Evolutionary conservation across 345 rosid species (phyloP), one percentile per base, ranked within the genome.

Genomic region (Theobroma cacao): DNA sequence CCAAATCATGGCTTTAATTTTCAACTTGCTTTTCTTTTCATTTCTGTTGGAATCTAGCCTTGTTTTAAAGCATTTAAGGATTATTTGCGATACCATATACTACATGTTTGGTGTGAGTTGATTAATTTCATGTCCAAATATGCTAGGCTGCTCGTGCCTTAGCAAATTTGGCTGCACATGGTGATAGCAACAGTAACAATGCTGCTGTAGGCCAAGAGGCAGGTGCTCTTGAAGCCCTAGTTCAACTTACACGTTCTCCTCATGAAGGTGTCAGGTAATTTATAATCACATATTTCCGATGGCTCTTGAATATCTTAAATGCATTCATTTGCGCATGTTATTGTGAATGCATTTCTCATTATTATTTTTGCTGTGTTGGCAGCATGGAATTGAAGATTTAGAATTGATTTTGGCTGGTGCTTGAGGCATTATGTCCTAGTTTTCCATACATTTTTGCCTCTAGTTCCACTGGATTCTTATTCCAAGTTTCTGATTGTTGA

Each of bases 151-250:
- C 98, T 81, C 97, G 97, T 30, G 97, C 97, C 48, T 85, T 94
- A 84, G 97, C 97, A 78, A 94, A 94, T 80, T 85, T 94, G 85
- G 98, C 98, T 85, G 96, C 98, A 87, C 98, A 94, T 86, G 95
- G 97, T 82, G 98, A 90, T 81, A 94, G 96, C 86, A 94, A 94
- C 75, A 89, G 86, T 43, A 93, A 93, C 63, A 93, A 94, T 86
- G 90, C 98, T 81, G 93, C 97, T n/a, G 97, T 94, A 77, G 98
- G 98, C 76, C 92, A 89, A 87, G 98, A 94, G 83, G 87, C 86
- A 77, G 98, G 97, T 80, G 98, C 97, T 75, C 90, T 94, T 45
- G 97, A 94, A 86, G 97, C 95, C 63, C 92, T 94, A 76, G 97
- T 94, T 76, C 95, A 90, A 76, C 95, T 94, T 62, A 91, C 93